Conservation (phyloP, 2,329 filamentous ascomycete genomes). For the Daldinia sp. region DNA sequence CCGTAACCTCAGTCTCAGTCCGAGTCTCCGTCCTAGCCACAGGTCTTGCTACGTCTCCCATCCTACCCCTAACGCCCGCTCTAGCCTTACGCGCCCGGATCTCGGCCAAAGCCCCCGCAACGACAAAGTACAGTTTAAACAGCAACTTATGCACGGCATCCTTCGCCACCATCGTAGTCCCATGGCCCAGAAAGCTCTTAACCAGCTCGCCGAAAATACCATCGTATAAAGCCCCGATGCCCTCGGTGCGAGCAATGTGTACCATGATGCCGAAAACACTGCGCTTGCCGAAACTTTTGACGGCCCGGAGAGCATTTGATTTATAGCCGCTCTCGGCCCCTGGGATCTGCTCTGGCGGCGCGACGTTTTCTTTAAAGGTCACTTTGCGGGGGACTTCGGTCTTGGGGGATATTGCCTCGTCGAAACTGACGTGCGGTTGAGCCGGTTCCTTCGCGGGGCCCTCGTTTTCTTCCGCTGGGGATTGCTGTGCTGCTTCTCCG, state of each 20-base stretch:
- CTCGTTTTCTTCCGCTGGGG: neutral
- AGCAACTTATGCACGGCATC: slow-evolving; percentile 77
- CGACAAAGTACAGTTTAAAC: slow-evolving; percentile 74
- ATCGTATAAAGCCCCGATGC: slow-evolving; percentile 74
- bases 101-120: slow-evolving; percentile 57
- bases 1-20: neutral
- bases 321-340: slow-evolving; percentile 42
- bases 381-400: neutral
- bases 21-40: neutral
- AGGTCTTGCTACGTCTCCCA: neutral
- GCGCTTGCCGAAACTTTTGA: slow-evolving; percentile 46
- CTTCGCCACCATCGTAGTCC: slow-evolving; percentile 87
- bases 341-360: slow-evolving; percentile 34
- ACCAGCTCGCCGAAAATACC: slow-evolving; percentile 79
- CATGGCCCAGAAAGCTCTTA: slow-evolving; percentile 86
- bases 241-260: slow-evolving; percentile 68
- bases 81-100: slow-evolving; percentile 14
- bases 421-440: neutral
- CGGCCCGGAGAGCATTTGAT: slow-evolving; percentile 39
- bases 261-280: slow-evolving; percentile 72
- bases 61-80: neutral
- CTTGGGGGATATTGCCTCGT: slow-evolving; percentile 1
- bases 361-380: slow-evolving; percentile 2
- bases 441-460: neutral
- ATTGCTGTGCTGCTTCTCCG: slow-evolving; percentile 21